These are phyloP conservation scores for Cryomyces minteri DNA, from an alignment of 495 filamentous ascomycete species.

Conservation along the genomic window DNA sequence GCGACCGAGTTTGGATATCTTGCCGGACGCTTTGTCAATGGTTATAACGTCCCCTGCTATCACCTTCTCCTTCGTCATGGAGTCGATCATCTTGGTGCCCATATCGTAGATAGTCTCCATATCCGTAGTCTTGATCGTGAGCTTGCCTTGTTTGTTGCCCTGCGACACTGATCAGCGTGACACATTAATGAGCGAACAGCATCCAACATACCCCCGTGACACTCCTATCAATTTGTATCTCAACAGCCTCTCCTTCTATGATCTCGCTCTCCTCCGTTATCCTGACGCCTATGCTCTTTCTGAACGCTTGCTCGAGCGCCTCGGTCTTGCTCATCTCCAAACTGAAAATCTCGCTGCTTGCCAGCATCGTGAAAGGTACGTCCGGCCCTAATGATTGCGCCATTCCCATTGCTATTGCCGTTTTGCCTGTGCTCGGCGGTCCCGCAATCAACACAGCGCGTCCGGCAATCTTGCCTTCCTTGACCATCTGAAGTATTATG, in stretches of 20 bases:
- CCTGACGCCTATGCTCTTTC: slow-evolving; percentile 87
- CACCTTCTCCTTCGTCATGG: slow-evolving; percentile 96
- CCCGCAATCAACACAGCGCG: slow-evolving; percentile 90
- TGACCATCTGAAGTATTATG: slow-evolving; percentile 94
- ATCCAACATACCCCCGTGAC: slow-evolving; percentile 56
- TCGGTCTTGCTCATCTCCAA: slow-evolving; percentile 99
- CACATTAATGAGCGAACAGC: neutral
- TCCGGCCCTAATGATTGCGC: slow-evolving; percentile 84
- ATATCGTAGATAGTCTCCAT: slow-evolving; percentile 99
- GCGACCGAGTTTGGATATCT: slow-evolving; percentile 89
- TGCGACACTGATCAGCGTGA: slow-evolving; percentile 11
- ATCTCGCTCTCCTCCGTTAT: slow-evolving; percentile 99
- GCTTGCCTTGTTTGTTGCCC: slow-evolving; percentile 91
- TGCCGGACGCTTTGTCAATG: slow-evolving; percentile 93
- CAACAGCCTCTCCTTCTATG: slow-evolving; percentile 96
- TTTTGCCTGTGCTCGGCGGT: slow-evolving; percentile 95
- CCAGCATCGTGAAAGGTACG: slow-evolving; percentile 89
- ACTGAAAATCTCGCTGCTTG: slow-evolving; percentile 92
- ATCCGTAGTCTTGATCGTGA: slow-evolving; percentile 98
- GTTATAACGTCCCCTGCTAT: slow-evolving; percentile 97
- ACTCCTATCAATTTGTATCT: slow-evolving; percentile 96
- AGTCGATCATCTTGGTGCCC: slow-evolving; percentile 98
- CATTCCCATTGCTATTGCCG: slow-evolving; percentile 98
- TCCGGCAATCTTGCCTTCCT: slow-evolving; percentile 94
- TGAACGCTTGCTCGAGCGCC: slow-evolving; percentile 91